phyloP scores from a whole-genome alignment of 306 rosid genomes.

The Betula pendula region DNA sequence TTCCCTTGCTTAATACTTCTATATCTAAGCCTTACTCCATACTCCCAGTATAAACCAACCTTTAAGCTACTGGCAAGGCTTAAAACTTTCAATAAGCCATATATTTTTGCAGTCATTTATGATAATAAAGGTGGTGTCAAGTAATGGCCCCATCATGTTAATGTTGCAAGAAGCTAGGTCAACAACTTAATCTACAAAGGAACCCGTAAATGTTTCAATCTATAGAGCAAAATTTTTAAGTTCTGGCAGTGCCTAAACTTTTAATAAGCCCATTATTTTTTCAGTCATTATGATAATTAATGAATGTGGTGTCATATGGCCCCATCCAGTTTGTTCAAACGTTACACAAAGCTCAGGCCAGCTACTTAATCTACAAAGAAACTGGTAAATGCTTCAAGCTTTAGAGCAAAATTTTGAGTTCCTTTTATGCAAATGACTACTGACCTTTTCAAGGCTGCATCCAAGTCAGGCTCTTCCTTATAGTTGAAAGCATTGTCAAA shows the following conservation, averaged over 20 bases:
- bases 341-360: neutral
- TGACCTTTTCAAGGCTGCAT: constrained; percentile 24
- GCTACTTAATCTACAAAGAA: too few species aligned
- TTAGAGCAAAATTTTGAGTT: too few species aligned
- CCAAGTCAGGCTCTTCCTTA: constrained; percentile 27
- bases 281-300: neutral
- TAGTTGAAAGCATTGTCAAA: constrained; percentile 23
- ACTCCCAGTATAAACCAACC: neutral
- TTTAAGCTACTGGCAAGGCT: neutral
- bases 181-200: neutral
- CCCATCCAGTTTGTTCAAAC: neutral
- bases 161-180: neutral
- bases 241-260: neutral
- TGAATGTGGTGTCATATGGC: neutral
- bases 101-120: neutral
- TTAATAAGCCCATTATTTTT: neutral
- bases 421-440: neutral
- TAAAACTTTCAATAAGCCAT: neutral
- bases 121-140: neutral
- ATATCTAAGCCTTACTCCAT: neutral
- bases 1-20: neutral
- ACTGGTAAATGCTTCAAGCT: too few species aligned
- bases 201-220: neutral
- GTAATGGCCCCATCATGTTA: neutral
- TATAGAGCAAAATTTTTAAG: neutral